Conservation (phyloP, 78 protist species). For the Kipferlia bialata region DNA sequence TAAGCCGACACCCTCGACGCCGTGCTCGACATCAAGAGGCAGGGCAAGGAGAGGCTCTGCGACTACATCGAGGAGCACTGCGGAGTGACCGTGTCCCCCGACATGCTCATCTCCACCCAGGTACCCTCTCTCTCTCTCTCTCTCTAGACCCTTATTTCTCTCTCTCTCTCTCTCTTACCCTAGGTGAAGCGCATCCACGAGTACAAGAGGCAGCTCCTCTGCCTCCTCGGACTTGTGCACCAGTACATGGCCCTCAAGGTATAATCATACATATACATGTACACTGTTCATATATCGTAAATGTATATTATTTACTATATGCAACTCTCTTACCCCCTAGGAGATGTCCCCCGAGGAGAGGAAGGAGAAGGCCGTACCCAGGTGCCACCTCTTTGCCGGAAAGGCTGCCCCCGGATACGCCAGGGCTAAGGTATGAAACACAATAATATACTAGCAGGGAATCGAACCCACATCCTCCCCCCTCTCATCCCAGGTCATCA, state of each 20-base stretch:
- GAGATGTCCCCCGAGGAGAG: not conserved
- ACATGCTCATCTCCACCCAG: no score
- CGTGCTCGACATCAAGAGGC: constrained; percentile 42
- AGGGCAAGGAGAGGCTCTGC: constrained; percentile 59
- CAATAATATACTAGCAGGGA: no score
- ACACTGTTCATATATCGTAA: no score
- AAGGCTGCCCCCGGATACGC: constrained; percentile 87
- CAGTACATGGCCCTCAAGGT: not conserved
- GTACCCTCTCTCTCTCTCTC: no score
- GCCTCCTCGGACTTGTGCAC: constrained; percentile 31
- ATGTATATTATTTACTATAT: no score
- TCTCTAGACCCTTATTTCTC: no score
- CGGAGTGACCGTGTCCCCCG: constrained; percentile 46
- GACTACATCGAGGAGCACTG: constrained; percentile 40
- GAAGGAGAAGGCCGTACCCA: constrained; percentile 37
- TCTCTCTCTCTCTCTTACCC: no score
- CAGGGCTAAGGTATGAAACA: constrained; percentile 74
- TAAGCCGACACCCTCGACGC: no score
- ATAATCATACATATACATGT: not conserved
- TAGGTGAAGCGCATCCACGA: constrained; percentile 90
- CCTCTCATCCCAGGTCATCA: constrained; percentile 70
- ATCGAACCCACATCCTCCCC: no score
- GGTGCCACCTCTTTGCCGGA: constrained; percentile 69
- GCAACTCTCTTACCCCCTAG: not conserved
- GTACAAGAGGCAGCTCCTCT: constrained; percentile 85